These are phyloP conservation scores for Blastobotrys niveus DNA, from an alignment of 1,139 yeast genomes.

Conservation along the genomic window DNA sequence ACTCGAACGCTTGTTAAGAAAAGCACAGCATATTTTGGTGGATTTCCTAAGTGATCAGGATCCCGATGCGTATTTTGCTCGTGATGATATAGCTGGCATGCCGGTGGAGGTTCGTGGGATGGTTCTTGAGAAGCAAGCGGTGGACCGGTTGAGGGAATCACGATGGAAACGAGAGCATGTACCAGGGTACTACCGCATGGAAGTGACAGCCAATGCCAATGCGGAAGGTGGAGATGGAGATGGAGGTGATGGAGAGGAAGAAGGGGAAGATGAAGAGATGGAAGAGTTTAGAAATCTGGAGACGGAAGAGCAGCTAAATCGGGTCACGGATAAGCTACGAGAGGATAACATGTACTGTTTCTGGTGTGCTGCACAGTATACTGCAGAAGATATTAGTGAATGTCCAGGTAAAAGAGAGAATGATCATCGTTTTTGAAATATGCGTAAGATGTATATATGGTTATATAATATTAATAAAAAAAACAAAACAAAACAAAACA, in stretches of 20 bases:
- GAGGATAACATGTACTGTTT: conserved; percentile 41
- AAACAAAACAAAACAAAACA: neutral
- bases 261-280: conserved; percentile 22
- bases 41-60: conserved; percentile 19
- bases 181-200: neutral
- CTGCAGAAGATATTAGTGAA: conserved; percentile 37
- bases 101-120: conserved; percentile 26
- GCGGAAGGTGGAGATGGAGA: conserved; percentile 13
- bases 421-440: conserved; percentile 33
- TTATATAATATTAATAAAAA: neutral
- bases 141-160: conserved; percentile 13
- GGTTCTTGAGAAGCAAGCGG: conserved; percentile 18
- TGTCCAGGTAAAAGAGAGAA: conserved; percentile 46
- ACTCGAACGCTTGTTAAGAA: conserved; percentile 10
- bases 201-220: conserved; percentile 1
- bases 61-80: conserved; percentile 10
- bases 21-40: conserved; percentile 18
- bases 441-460: neutral
- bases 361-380: conserved; percentile 44
- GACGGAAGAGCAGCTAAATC: conserved; percentile 29
- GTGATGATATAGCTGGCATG: conserved; percentile 13
- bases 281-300: conserved; percentile 28
- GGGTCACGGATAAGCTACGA: conserved; percentile 37
- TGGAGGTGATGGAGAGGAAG: conserved; percentile 9
- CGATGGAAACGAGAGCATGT: conserved; percentile 6